phyloP scores from a whole-genome alignment of 78 protist species.

The Dictyostelium firmibasis region DNA sequence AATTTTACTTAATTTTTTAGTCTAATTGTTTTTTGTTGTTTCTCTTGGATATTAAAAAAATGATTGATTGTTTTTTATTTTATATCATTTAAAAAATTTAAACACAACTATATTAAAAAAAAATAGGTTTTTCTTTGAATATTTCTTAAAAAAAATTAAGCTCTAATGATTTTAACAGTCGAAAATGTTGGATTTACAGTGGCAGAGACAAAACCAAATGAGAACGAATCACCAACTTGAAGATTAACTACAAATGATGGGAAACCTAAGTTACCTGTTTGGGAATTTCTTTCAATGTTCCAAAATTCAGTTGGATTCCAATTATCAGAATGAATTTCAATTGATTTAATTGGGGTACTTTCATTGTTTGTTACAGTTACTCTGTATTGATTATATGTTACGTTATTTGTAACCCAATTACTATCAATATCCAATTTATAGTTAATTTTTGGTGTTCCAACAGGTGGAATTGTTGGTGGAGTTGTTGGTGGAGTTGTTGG shows the following conservation, averaged over 20 bases:
- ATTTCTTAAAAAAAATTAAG: background rate
- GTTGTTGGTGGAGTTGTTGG: background rate
- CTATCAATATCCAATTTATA: background rate
- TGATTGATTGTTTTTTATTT: too few species aligned
- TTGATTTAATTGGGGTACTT: background rate
- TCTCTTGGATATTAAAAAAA: background rate
- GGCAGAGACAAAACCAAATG: conserved; percentile 39
- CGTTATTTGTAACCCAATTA: background rate
- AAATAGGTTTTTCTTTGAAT: too few species aligned
- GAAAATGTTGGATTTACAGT: background rate
- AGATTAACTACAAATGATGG: background rate
- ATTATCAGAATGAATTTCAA: background rate
- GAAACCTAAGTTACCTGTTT: background rate
- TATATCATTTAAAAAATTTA: background rate
- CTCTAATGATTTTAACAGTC: background rate
- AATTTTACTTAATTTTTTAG: background rate
- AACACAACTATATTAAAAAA: too few species aligned
- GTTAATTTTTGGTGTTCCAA: background rate
- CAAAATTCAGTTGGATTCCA: conserved; percentile 40
- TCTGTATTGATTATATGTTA: background rate
- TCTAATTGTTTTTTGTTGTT: background rate
- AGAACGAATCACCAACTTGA: background rate
- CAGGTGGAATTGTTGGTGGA: background rate
- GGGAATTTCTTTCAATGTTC: background rate
- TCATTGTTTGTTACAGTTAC: background rate